Conservation (phyloP, 2,329 filamentous ascomycete genomes). For the Metarhizium brunneum region DNA sequence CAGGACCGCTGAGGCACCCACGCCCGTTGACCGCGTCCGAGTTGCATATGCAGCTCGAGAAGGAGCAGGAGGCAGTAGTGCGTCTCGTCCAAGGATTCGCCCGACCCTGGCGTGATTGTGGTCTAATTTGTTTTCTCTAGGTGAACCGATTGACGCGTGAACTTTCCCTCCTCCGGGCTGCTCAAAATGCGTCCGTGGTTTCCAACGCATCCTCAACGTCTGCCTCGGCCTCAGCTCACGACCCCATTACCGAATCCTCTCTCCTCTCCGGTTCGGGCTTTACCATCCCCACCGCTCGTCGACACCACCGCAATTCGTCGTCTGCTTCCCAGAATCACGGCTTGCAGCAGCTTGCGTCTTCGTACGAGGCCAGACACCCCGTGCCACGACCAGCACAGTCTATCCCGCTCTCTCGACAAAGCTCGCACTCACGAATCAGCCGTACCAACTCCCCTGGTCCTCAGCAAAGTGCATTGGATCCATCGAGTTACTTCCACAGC, state of each 20-base stretch:
- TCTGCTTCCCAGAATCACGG: constrained; percentile 43
- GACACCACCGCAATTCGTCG: constrained; percentile 50
- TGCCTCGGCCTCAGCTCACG: constrained; percentile 40
- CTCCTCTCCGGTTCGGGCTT: constrained; percentile 49
- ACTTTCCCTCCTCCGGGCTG: constrained; percentile 68
- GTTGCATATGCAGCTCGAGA: constrained; percentile 81
- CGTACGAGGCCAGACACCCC: constrained; percentile 31
- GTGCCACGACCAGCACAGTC: constrained; percentile 36
- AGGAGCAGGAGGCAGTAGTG: constrained; percentile 91
- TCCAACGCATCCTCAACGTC: constrained; percentile 58
- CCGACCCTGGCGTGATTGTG: neutral
- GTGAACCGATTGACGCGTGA: constrained; percentile 91
- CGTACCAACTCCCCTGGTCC: constrained; percentile 39
- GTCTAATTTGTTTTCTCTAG: constrained; percentile 32
- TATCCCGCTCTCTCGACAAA: constrained; percentile 42
- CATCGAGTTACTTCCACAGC: constrained; percentile 38
- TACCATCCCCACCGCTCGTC: constrained; percentile 44
- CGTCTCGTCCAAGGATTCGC: constrained; percentile 17
- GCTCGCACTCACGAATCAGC: constrained; percentile 43
- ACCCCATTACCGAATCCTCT: constrained; percentile 38
- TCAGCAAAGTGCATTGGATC: constrained; percentile 33
- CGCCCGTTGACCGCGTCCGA: constrained; percentile 82
- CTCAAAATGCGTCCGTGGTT: constrained; percentile 56
- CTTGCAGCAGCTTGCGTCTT: constrained; percentile 25
- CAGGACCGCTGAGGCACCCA: constrained; percentile 75